Conservation (phyloP, 192 early-diverging fungal genomes). For the Coemansia asiatica region DNA sequence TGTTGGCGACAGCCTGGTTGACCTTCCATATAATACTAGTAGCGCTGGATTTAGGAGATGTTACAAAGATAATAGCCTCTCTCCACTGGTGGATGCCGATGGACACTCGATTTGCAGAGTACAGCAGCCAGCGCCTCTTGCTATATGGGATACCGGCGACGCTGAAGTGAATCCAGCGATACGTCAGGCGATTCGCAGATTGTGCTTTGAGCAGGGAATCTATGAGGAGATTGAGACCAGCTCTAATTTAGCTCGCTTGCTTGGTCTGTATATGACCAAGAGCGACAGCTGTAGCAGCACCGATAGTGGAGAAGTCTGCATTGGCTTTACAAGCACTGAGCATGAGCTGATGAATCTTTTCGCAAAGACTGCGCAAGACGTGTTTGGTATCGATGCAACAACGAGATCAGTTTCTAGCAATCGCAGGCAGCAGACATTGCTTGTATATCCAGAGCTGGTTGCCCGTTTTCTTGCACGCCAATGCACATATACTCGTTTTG, state of each 20-base stretch:
- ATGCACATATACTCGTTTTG: conserved; percentile 7
- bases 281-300: background rate
- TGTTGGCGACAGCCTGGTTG: conserved; percentile 46
- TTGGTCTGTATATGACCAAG: conserved; percentile 32
- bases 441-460: conserved; percentile 14
- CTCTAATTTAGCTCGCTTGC: conserved; percentile 21
- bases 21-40: conserved; percentile 23
- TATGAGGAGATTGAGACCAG: conserved; percentile 15
- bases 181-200: conserved; percentile 11
- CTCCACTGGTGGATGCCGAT: background rate
- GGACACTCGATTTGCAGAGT: background rate
- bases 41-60: background rate
- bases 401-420: background rate
- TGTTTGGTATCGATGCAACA: conserved; percentile 17
- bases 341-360: conserved; percentile 5
- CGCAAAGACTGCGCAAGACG: conserved; percentile 1
- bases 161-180: background rate
- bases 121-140: conserved; percentile 9
- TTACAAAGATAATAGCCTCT: background rate
- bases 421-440: background rate
- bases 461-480: conserved; percentile 35
- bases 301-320: background rate
- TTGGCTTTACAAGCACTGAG: conserved; percentile 17
- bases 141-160: conserved; percentile 14
- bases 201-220: conserved; percentile 20